A percentile compares a stretch with the other conserved stretches of the same genome.
These are phyloP conservation scores for Eucalyptus dawsonii DNA, from an alignment of 345 rosid species.

Conservation along the genomic window DNA sequence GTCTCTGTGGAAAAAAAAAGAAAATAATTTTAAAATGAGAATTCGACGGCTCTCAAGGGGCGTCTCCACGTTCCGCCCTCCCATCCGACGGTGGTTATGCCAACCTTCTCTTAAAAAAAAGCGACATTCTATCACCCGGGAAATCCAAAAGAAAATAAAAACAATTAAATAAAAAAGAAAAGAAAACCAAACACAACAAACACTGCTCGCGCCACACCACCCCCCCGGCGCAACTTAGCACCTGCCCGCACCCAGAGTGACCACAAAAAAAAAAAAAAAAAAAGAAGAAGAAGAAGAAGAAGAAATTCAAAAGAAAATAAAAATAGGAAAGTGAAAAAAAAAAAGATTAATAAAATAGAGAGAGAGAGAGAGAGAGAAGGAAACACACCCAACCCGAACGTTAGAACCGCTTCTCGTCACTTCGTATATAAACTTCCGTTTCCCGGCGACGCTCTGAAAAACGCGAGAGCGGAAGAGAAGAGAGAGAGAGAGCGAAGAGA, in stretches of 20 bases:
- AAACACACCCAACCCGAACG: neutral
- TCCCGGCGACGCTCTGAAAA: constrained; percentile 40
- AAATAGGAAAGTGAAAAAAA: neutral
- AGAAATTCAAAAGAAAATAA: neutral
- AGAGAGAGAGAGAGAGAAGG: neutral
- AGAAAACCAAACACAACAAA: neutral
- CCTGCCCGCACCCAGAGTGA: neutral
- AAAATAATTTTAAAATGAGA: neutral
- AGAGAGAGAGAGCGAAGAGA: neutral
- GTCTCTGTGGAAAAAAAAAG: neutral
- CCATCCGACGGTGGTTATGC: neutral
- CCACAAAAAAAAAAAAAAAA: neutral
- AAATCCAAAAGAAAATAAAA: neutral
- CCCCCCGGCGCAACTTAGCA: neutral
- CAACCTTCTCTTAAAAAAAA: neutral
- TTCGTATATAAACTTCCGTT: constrained; percentile 13
- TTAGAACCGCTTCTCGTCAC: neutral
- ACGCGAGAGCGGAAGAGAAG: constrained; percentile 9
- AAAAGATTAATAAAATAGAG: neutral
- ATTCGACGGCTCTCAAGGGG: neutral
- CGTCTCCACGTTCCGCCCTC: neutral
- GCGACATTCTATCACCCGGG: neutral
- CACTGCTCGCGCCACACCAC: neutral
- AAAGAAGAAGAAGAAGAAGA: rapidly evolving
- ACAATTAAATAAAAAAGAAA: rapidly evolving